A percentile compares a stretch with the other conserved stretches of the same genome.
Evolutionary conservation across 768 basidiomycete genomes (phyloP).

Genomic region (Boletus reticuloceps): DNA sequence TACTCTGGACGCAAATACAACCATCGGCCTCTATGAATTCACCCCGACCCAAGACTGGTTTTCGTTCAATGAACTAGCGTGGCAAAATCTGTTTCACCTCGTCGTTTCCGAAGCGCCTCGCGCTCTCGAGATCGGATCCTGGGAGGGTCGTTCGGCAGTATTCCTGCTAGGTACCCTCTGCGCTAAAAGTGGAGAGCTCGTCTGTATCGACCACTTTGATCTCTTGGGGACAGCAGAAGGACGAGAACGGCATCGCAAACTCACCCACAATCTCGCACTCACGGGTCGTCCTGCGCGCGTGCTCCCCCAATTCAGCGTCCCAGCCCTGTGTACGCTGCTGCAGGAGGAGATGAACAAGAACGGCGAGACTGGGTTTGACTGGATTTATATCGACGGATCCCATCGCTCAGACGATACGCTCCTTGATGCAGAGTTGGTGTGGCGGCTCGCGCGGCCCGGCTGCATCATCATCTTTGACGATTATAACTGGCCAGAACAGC

Average conservation of each 20-base stretch:
- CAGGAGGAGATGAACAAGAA: slow-evolving; percentile 40
- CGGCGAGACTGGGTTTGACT: slow-evolving; percentile 47
- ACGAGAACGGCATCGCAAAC: slow-evolving; percentile 39
- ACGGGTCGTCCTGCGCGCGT: slow-evolving; percentile 46
- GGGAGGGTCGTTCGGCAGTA: slow-evolving; percentile 63
- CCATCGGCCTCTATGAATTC: slow-evolving; percentile 35
- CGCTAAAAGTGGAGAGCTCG: slow-evolving; percentile 40
- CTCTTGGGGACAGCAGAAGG: slow-evolving; percentile 48
- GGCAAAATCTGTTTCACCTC: slow-evolving; percentile 41
- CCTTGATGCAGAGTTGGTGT: slow-evolving; percentile 57
- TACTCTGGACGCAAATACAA: not conserved
- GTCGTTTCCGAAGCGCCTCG: slow-evolving; percentile 40
- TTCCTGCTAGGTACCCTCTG: slow-evolving; percentile 52
- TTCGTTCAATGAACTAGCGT: slow-evolving; percentile 41
- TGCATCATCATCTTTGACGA: slow-evolving; percentile 58
- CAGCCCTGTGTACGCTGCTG: slow-evolving; percentile 46
- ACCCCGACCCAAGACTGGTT: slow-evolving; percentile 60
- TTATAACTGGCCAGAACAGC: slow-evolving; percentile 52
- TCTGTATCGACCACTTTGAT: slow-evolving; percentile 62
- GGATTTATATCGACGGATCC: slow-evolving; percentile 59
- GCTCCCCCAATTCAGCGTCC: slow-evolving; percentile 51
- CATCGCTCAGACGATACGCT: slow-evolving; percentile 60
- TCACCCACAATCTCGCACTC: slow-evolving; percentile 46
- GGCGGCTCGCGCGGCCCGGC: slow-evolving; percentile 51
- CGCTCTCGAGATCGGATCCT: slow-evolving; percentile 56